Percentiles rank a stretch among this genome's conserved stretches.
phyloP scores from a whole-genome alignment of 768 basidiomycete genomes.

The Pleurotus djamor region DNA sequence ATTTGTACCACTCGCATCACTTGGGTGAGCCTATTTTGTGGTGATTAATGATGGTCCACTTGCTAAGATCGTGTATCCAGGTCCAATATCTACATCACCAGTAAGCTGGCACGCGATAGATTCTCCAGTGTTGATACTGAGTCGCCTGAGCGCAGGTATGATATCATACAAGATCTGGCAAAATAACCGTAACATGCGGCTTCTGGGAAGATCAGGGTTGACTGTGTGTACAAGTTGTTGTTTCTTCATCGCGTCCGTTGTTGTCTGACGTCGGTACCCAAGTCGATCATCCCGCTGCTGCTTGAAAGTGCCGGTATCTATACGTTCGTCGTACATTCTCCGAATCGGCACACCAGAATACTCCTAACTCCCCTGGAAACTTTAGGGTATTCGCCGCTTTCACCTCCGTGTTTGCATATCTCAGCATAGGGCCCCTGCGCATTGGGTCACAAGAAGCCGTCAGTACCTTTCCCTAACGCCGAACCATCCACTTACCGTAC shows the following conservation, averaged over 20 bases:
- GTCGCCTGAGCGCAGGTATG: not conserved
- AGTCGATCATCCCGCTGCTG: not conserved
- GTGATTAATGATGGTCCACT: too few species aligned
- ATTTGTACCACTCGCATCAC: too few species aligned
- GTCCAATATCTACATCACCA: not conserved
- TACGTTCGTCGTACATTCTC: not conserved
- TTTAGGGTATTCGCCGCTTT: not conserved
- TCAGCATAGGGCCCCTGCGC: too few species aligned
- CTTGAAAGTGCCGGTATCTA: not conserved
- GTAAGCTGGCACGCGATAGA: not conserved
- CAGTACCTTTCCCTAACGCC: too few species aligned
- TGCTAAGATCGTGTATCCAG: not conserved
- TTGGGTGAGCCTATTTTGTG: too few species aligned
- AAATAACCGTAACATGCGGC: not conserved
- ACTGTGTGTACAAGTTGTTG: not conserved
- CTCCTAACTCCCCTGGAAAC: not conserved
- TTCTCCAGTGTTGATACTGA: too few species aligned
- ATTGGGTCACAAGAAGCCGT: too few species aligned
- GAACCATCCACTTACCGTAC: not conserved
- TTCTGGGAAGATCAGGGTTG: not conserved
- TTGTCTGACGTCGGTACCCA: not conserved
- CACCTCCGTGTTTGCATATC: not conserved
- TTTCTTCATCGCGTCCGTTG: not conserved
- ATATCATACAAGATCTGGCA: not conserved
- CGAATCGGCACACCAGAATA: not conserved